Percentiles rank a stretch among this genome's conserved stretches.
Conservation (phyloP, 257 asterid species). For the Solanum bulbocastanum region DNA sequence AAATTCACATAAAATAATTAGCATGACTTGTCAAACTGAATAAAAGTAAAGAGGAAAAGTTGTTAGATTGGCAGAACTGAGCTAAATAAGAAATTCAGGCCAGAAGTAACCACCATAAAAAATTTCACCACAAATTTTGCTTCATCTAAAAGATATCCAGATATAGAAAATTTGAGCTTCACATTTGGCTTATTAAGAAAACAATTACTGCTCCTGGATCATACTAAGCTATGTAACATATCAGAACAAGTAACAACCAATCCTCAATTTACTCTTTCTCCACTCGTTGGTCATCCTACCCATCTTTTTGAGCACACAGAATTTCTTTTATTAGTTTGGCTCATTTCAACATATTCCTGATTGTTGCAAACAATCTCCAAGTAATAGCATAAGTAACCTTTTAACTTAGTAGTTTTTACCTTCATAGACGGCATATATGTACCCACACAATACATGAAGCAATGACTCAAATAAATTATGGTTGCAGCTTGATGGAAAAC, state of each 20-base stretch:
- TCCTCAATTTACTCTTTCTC: neutral
- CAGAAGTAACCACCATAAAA: neutral
- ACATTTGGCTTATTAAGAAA: neutral
- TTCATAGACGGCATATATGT: neutral
- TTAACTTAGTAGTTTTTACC: neutral
- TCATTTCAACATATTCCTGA: neutral
- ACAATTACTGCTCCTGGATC: neutral
- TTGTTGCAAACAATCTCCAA: neutral
- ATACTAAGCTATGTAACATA: neutral
- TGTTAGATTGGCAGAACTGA: neutral
- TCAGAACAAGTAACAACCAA: neutral
- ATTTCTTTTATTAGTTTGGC: neutral
- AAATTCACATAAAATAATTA: slow-evolving; percentile 37
- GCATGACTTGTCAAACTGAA: neutral
- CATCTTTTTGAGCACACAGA: neutral
- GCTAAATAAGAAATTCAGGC: neutral
- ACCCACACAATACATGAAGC: neutral
- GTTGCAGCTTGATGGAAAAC: neutral
- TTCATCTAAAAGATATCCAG: neutral
- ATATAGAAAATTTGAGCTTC: neutral
- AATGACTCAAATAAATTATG: neutral
- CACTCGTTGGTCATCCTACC: neutral
- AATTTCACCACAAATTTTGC: neutral
- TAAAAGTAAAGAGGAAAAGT: neutral
- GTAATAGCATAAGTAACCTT: neutral